Evolutionary conservation across 2,329 filamentous ascomycete species (phyloP), one percentile per base, ranked within the genome.

Genomic region (Cytospora leucostoma): DNA sequence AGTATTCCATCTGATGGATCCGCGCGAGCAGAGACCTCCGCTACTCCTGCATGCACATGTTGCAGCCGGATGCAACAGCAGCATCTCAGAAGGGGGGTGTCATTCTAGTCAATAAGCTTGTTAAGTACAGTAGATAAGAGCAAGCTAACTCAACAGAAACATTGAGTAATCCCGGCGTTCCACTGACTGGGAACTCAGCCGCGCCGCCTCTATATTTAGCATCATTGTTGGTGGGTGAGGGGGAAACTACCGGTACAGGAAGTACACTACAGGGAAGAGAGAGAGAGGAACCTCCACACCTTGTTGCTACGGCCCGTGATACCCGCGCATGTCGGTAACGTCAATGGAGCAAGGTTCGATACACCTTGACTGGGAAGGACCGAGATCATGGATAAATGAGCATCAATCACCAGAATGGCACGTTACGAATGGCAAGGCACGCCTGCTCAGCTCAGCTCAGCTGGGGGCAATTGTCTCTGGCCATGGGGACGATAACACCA

Each of bases 151-250:
- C 27, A 27, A 27, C 27, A 27, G 27, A 10, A 11, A 7, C 35
- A 37, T 37, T 37, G 27, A 27, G 27, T 37, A 47, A 8, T 19
- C 44, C 44, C 44, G 8, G n/a, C n/a, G 44, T 47, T 47, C 44
- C 44, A 47, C 57, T 40, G 40, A 27, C 34, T 52, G 27, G 21
- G 5, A 33, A 32, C 33, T 55, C 58, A 61, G 58, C 58, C 58
- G 50, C 58, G 58, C 58, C 58, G 13, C 52, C 27, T 52, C 58
- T 61, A 61, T 55, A 55, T 55, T 61, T 61, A 61, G 58, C 40
- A 61, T 10, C 50, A 7, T 11, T 60, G 27, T 49, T 54, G 51
- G 51, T 49, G 35, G 17, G 35, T 34, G 38, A 38, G 58, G 44
- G 27, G 27, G 27, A 27, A 27, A 27, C 27, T 27, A 27, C 27